phyloP scores from a whole-genome alignment of 2,329 filamentous ascomycete genomes.

The Aureobasidium lini region DNA sequence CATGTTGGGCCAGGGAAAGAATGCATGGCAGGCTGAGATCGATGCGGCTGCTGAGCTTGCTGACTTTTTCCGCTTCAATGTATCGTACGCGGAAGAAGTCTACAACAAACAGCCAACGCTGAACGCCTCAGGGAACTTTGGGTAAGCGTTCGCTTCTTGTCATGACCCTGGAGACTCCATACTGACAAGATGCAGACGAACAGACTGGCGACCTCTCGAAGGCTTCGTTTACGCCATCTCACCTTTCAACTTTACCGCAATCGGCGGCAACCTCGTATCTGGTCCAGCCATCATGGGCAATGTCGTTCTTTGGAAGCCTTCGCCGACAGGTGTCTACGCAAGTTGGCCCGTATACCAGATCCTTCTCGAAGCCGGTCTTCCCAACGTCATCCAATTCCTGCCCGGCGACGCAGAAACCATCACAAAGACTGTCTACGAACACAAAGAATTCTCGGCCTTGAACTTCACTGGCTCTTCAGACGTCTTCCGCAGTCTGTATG shows the following conservation, averaged over 20 bases:
- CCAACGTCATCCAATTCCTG: conserved; percentile 33
- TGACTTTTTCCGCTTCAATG: conserved; percentile 33
- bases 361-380: conserved; percentile 34
- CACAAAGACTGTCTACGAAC: conserved; percentile 28
- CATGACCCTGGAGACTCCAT: background rate
- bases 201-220: conserved; percentile 34
- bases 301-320: conserved; percentile 38
- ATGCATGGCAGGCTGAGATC: conserved; percentile 34
- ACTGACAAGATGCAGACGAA: conserved; percentile 17
- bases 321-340: conserved; percentile 28
- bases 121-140: conserved; percentile 17
- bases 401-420: conserved; percentile 33
- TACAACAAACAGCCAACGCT: conserved; percentile 31
- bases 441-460: conserved; percentile 33
- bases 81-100: conserved; percentile 29
- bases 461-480: conserved; percentile 34
- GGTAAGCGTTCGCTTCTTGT: background rate
- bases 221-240: conserved; percentile 37
- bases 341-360: conserved; percentile 34
- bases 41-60: conserved; percentile 31
- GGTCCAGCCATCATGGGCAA: conserved; percentile 34
- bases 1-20: conserved; percentile 38
- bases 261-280: conserved; percentile 32
- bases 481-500: conserved; percentile 31
- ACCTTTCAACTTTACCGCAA: conserved; percentile 39